These are phyloP conservation scores for Rutstroemia sp. DNA, from an alignment of 2,329 filamentous ascomycete genomes.

Conservation along the genomic window DNA sequence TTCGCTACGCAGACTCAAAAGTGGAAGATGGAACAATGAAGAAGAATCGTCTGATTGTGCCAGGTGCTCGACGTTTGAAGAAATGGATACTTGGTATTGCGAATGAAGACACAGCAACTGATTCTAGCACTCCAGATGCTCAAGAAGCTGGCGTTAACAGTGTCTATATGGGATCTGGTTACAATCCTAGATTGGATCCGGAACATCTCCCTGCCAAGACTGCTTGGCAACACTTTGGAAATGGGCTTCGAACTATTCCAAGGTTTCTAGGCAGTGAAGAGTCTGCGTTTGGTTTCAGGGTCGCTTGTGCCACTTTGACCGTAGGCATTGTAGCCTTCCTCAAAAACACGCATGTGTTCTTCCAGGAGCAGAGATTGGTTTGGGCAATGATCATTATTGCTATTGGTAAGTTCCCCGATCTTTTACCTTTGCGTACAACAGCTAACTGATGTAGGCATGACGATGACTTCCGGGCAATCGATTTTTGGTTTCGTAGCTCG, in stretches of 20 bases:
- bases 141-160: slow-evolving; percentile 43
- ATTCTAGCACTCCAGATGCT: slow-evolving; percentile 44
- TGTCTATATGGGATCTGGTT: slow-evolving; percentile 59
- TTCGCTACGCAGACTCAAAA: slow-evolving; percentile 57
- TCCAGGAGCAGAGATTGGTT: slow-evolving; percentile 59
- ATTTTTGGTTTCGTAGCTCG: slow-evolving; percentile 63
- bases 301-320: slow-evolving; percentile 65
- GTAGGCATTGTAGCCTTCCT: slow-evolving; percentile 63
- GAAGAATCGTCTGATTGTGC: slow-evolving; percentile 56
- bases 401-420: slow-evolving; percentile 37
- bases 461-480: slow-evolving; percentile 55
- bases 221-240: slow-evolving; percentile 52
- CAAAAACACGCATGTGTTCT: slow-evolving; percentile 56
- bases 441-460: slow-evolving; percentile 21
- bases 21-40: slow-evolving; percentile 56
- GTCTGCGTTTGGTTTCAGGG: slow-evolving; percentile 64
- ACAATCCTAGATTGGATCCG: slow-evolving; percentile 54
- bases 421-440: background rate
- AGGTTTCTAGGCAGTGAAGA: slow-evolving; percentile 56
- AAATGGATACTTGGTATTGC: slow-evolving; percentile 58
- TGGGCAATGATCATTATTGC: slow-evolving; percentile 75
- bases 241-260: slow-evolving; percentile 50
- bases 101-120: slow-evolving; percentile 46
- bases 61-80: slow-evolving; percentile 51
- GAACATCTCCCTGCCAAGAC: slow-evolving; percentile 64